Percentiles rank a stretch among this genome's conserved stretches.
Conservation (phyloP, 2,329 filamentous ascomycete genomes). For the Exophiala alcalophila region DNA sequence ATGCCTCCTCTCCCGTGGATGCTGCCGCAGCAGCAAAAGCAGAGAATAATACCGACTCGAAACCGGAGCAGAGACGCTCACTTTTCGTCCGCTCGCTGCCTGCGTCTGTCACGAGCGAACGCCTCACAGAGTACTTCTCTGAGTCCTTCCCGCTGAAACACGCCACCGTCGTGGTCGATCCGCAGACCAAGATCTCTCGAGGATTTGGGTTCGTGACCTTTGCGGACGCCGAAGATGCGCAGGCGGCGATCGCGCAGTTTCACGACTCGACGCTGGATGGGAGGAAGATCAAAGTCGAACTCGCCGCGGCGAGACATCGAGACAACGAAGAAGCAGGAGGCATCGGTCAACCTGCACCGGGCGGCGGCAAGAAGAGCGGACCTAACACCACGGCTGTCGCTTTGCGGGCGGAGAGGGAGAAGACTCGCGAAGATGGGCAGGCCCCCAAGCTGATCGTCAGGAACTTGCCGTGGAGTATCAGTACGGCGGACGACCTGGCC, state of each 20-base stretch:
- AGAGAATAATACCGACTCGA: slow-evolving; percentile 28
- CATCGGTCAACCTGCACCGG: no score
- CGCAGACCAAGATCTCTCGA: slow-evolving; percentile 78
- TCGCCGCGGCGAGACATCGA: slow-evolving; percentile 81
- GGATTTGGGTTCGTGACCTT: slow-evolving; percentile 98
- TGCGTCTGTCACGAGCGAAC: slow-evolving; percentile 72
- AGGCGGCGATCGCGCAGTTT: slow-evolving; percentile 74
- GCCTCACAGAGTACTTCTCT: slow-evolving; percentile 84
- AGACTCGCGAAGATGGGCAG: slow-evolving; percentile 58
- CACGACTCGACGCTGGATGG: slow-evolving; percentile 76
- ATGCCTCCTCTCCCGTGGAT: slow-evolving; percentile 36
- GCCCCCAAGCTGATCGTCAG: slow-evolving; percentile 80
- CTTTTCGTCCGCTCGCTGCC: slow-evolving; percentile 91
- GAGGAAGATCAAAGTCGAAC: slow-evolving; percentile 77
- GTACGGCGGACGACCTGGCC: slow-evolving; percentile 74
- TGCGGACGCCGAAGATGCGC: slow-evolving; percentile 86
- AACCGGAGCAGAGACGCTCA: slow-evolving; percentile 61
- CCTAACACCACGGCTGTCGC: slow-evolving; percentile 37
- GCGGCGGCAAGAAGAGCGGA: slow-evolving; percentile 39
- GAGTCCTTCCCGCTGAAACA: slow-evolving; percentile 94
- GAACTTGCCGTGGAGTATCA: slow-evolving; percentile 95
- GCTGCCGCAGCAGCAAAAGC: slow-evolving; percentile 27
- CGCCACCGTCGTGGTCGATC: slow-evolving; percentile 85
- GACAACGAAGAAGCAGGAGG: no score
- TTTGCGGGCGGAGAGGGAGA: slow-evolving; percentile 49